Evolutionary conservation across 768 basidiomycete genomes (phyloP), one percentile per base, ranked within the genome.

Genomic region (Hirschioporus abietinus): DNA sequence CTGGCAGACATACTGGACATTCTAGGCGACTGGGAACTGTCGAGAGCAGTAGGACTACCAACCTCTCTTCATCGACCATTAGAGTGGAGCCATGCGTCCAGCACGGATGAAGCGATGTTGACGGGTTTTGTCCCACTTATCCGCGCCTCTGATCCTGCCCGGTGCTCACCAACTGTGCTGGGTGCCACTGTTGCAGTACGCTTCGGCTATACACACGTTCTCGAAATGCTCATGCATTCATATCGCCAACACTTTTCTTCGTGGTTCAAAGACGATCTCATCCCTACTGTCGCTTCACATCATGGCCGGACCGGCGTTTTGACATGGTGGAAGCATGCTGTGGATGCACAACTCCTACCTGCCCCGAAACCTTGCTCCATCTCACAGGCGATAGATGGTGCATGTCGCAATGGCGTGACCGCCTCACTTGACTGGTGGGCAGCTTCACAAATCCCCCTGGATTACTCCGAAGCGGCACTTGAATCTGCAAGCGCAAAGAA

Each of bases 371-470:
- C 81, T 5, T 77, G 76, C 23, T 83, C 88, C 3, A 80, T 90
- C 60, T 80, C 86, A 17, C 88, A 92, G 27, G 88, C 91, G 0
- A 82, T 96, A 30, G 91, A 94, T 68, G 86, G 85, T 34, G 92
- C 94, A 18, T 93, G 91, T 26, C 82, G 90, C 26, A 86, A 87
- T 67, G 92, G 93, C 0, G 87, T 90, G 70, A 83, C 92, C 27
- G 77, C 78, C 12, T 89, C 91, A 15, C 83, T 94, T 24, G 87
- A 92, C 67, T 94, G 93, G 93, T 94, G 93, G 93, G 72, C 85
- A 20, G 72, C 81, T 34, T 89, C 84, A n/a, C 86, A 84, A 27
- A 80, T 85, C 67, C 79, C 84, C 0, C 80, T 93, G 69, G 86
- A 90, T 70, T 93, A 92, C 73, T 89, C 92, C 52, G 91, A 92